Evolutionary conservation across 805 yeast species (phyloP), one percentile per base, ranked within the genome.

Genomic region (Starmerella riodocensis): DNA sequence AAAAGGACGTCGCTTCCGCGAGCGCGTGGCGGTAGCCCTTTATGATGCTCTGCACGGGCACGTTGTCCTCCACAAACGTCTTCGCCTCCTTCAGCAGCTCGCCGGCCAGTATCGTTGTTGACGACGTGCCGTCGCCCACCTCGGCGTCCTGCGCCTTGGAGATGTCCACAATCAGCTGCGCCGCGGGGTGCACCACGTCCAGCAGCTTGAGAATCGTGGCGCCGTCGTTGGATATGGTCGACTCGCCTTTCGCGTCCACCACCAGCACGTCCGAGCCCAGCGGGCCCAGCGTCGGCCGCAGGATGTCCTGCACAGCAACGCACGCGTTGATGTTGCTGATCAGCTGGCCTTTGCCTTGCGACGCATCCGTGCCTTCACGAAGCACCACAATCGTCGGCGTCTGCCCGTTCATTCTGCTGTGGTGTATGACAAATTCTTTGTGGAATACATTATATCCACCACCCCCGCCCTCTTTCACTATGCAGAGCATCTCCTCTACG

Each of bases 101-200:
- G 8, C 95, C 86, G 31, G 88, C 76, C 42, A 88, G 64, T 11
- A 91, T 81, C 0, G 96, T 85, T 24, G 93, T 98, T 20, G 94
- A 80, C 0, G 98, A 88, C 30, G 99, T 91, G 51, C 99, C 99
- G 57, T 91, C 97, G 45, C 97, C 97, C 50, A 88, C 94, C 61
- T 88, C 96, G 45, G 93, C 94, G 60, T 91, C 99, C 66, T 91
- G 99, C 17, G 93, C 88, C 59, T 91, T 78, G 36, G 95, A 79
- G 41, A 91, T 80, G 58, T 93, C 93, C 24, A 93, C 98, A 49
- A 91, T 67, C 40, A 88, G 88, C 54, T 83, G 83, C 19, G 98
- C 99, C 13, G 97, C 97, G 8, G 99, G 98, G 55, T 91, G 98
- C 20, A 91, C 95, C 40, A 91, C 93, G 56, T 91, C 98, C 50